These are phyloP conservation scores for Mucor saturninus DNA, from an alignment of 371 early-diverging fungal genomes.

Conservation along the genomic window DNA sequence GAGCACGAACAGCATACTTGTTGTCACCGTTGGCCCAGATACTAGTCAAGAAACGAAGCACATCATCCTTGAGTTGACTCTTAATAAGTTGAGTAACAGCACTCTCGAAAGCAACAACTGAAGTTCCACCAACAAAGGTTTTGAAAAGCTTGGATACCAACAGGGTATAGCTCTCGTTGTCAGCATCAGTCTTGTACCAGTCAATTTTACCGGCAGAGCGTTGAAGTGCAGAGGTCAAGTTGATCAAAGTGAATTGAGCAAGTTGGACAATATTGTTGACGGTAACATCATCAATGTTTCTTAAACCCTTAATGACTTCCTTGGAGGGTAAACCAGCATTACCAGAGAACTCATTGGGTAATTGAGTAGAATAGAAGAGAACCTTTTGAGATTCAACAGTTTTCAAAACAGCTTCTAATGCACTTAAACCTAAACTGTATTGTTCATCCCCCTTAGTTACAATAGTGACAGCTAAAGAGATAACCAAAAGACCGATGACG, in stretches of 20 bases:
- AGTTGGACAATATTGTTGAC: slow-evolving; percentile 25
- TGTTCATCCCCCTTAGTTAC: slow-evolving; percentile 17
- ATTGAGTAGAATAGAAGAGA: slow-evolving; percentile 19
- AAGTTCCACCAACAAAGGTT: slow-evolving; percentile 46
- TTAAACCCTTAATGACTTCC: slow-evolving; percentile 29
- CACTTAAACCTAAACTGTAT: slow-evolving; percentile 4
- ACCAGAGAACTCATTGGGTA: slow-evolving; percentile 11
- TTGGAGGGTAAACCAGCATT: slow-evolving; percentile 21
- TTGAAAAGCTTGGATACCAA: slow-evolving; percentile 47
- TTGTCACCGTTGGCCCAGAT: slow-evolving; percentile 58
- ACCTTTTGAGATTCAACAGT: slow-evolving; percentile 1
- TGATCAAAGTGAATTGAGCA: slow-evolving; percentile 21
- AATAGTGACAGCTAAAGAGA: slow-evolving; percentile 28
- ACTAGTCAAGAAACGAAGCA: slow-evolving; percentile 68
- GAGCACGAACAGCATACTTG: slow-evolving; percentile 50
- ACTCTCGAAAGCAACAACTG: slow-evolving; percentile 54
- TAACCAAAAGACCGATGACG: slow-evolving; percentile 39
- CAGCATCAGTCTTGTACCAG: slow-evolving; percentile 16
- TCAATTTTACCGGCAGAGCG: slow-evolving; percentile 16
- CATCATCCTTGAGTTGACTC: slow-evolving; percentile 56
- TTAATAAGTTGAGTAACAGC: slow-evolving; percentile 61
- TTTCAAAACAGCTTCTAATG: slow-evolving; percentile 16
- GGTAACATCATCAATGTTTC: slow-evolving; percentile 22
- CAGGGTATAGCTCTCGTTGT: slow-evolving; percentile 9
- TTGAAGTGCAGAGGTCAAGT: slow-evolving; percentile 13